A percentile compares a stretch with the other conserved stretches of the same genome.
Conservation (phyloP, 169 alveolate species). For the Plasmodium billcollinsi region DNA sequence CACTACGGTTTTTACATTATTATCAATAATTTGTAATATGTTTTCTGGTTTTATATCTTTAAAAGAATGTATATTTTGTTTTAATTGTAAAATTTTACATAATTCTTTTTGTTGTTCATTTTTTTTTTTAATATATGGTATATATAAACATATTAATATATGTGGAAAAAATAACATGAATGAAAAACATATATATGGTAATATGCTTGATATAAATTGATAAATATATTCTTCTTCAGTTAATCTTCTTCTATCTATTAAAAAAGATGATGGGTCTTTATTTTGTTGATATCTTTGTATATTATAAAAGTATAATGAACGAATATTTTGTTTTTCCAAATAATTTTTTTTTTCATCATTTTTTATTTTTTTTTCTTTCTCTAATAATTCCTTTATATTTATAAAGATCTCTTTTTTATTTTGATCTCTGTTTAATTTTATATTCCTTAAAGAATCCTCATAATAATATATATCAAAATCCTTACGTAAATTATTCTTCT, state of each 20-base stretch:
- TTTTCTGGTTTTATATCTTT: constrained; percentile 64
- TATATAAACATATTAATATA: constrained; percentile 49
- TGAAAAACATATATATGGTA: constrained; percentile 70
- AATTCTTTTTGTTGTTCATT: constrained; percentile 36
- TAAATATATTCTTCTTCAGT: constrained; percentile 53
- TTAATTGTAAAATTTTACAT: constrained; percentile 41
- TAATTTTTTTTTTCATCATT: constrained; percentile 20
- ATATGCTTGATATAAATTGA: constrained; percentile 51
- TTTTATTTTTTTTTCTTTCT: constrained; percentile 1
- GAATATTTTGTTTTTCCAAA: constrained; percentile 21
- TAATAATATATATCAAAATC: constrained; percentile 40
- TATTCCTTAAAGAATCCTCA: constrained; percentile 19
- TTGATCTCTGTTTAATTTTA: constrained; percentile 57
- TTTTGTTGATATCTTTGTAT: constrained; percentile 64
- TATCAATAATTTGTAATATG: constrained; percentile 27
- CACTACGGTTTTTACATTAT: constrained; percentile 41
- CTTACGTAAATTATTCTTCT: constrained; percentile 13
- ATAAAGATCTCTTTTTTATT: constrained; percentile 40
- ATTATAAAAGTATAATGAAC: constrained; percentile 24
- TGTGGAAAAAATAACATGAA: constrained; percentile 68
- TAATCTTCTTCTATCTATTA: constrained; percentile 55
- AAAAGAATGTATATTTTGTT: constrained; percentile 44
- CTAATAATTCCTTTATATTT: constrained; percentile 13
- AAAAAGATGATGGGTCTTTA: constrained; percentile 59
- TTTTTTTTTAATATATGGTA: constrained; percentile 58